Evolutionary conservation across 2,329 filamentous ascomycete genomes (phyloP).

Genomic region (Paramyrothecium roridum): DNA sequence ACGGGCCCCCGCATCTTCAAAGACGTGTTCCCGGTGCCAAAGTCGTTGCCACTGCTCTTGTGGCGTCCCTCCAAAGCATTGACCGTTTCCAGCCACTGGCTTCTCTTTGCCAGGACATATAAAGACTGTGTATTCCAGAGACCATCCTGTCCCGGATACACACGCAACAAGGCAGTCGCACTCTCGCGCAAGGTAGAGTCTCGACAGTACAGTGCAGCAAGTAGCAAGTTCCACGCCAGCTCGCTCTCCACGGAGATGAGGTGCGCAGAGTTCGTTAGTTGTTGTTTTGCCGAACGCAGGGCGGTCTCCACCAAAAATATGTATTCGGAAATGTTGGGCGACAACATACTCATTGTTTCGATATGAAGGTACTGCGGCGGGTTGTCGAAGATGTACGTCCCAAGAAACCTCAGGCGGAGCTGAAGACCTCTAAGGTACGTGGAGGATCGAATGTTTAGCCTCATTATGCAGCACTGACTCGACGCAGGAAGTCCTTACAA

Average conservation of each 20-base stretch:
- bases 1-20: conserved; percentile 28
- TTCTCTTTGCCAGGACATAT: conserved; percentile 21
- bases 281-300: not conserved
- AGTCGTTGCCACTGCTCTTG: conserved; percentile 27
- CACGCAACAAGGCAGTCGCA: conserved; percentile 22
- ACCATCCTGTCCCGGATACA: conserved; percentile 30
- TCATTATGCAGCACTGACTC: not conserved
- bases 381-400: conserved; percentile 23
- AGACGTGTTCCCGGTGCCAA: conserved; percentile 27
- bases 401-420: conserved; percentile 24
- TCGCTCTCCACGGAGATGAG: conserved; percentile 19
- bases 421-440: conserved; percentile 26
- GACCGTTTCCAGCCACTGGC: conserved; percentile 19
- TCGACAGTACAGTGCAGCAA: conserved; percentile 23
- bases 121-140: conserved; percentile 24
- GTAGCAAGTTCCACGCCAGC: conserved; percentile 18
- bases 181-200: conserved; percentile 27
- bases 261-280: not conserved
- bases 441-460: not conserved
- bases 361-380: conserved; percentile 18
- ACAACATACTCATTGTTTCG: conserved; percentile 13
- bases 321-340: conserved; percentile 28
- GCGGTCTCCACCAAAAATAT: conserved; percentile 25
- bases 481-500: not conserved
- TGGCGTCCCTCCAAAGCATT: conserved; percentile 21